Conservation (phyloP, 148 eudicot genomes). For the Nepenthes gracilis region DNA sequence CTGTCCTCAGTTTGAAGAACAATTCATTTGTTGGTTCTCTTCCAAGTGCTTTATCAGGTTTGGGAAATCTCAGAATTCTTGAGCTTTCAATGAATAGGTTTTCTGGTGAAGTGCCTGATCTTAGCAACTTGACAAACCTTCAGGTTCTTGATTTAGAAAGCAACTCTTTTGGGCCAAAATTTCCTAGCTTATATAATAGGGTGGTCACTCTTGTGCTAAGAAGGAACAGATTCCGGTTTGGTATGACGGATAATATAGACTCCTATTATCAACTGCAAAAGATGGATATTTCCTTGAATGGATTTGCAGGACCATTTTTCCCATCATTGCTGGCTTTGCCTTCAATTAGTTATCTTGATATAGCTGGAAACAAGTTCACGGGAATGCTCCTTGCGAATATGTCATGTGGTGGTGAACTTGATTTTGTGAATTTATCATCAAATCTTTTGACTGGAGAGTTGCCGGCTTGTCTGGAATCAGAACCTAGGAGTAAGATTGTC, state of each 20-base stretch:
- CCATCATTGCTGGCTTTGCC: slow-evolving; percentile 35
- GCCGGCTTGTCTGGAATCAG: slow-evolving; percentile 35
- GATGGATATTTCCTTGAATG: slow-evolving; percentile 49
- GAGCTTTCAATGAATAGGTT: slow-evolving; percentile 43
- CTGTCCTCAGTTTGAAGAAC: slow-evolving; percentile 59
- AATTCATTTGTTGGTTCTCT: slow-evolving; percentile 53
- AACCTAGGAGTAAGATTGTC: slow-evolving; percentile 11
- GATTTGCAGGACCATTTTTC: slow-evolving; percentile 27
- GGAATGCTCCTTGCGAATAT: slow-evolving; percentile 33
- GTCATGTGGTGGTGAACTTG: slow-evolving; percentile 32
- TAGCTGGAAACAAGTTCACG: slow-evolving; percentile 42
- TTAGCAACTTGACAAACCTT: slow-evolving; percentile 46
- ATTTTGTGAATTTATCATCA: slow-evolving; percentile 37
- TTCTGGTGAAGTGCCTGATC: slow-evolving; percentile 45
- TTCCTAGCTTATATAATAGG: slow-evolving; percentile 43
- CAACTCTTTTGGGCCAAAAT: slow-evolving; percentile 68
- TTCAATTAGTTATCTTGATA: slow-evolving; percentile 30
- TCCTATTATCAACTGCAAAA: slow-evolving; percentile 35
- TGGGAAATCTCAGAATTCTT: slow-evolving; percentile 35
- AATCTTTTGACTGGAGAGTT: slow-evolving; percentile 53
- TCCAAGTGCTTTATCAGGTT: slow-evolving; percentile 33
- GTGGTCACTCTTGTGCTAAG: slow-evolving; percentile 46
- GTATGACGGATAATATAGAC: slow-evolving; percentile 22
- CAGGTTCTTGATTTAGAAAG: slow-evolving; percentile 56
- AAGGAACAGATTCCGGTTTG: slow-evolving; percentile 44